Conservation (phyloP, 2,329 filamentous ascomycete genomes). For the Diaporthe batatas region DNA sequence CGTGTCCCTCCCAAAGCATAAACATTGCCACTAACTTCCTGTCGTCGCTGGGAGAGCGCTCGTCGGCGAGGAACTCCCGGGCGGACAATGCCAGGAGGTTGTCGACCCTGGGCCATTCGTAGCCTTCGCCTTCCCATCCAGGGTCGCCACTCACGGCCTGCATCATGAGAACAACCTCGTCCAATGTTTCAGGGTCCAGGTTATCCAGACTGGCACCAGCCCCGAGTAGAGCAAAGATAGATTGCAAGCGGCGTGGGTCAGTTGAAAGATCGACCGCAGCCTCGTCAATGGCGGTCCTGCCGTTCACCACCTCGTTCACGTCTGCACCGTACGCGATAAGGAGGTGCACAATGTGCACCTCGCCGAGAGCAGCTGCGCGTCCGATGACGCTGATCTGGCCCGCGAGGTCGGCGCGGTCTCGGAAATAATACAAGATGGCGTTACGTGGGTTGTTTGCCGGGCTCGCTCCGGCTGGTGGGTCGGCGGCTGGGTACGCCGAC, state of each 20-base stretch:
- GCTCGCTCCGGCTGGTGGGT: neutral
- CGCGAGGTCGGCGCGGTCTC: neutral
- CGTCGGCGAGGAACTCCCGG: neutral
- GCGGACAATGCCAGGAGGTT: neutral
- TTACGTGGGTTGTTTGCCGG: neutral
- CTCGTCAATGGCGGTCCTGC: neutral
- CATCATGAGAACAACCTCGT: no score
- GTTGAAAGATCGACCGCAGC: neutral
- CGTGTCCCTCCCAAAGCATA: neutral
- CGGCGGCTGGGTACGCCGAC: neutral
- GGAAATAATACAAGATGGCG: neutral
- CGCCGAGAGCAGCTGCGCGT: no score
- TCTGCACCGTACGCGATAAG: neutral
- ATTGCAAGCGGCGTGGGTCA: neutral
- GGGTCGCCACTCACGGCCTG: no score
- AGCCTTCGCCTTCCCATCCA: no score
- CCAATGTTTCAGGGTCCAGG: no score
- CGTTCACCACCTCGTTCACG: neutral
- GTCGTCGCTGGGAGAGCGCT: neutral
- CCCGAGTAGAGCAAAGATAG: neutral
- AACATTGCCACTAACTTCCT: neutral
- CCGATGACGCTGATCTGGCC: no score
- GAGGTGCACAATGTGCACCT: neutral
- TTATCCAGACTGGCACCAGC: neutral
- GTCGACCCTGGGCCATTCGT: neutral